Evolutionary conservation across 179 eudicot genomes (phyloP).

Genomic region (Beta corolliflora): DNA sequence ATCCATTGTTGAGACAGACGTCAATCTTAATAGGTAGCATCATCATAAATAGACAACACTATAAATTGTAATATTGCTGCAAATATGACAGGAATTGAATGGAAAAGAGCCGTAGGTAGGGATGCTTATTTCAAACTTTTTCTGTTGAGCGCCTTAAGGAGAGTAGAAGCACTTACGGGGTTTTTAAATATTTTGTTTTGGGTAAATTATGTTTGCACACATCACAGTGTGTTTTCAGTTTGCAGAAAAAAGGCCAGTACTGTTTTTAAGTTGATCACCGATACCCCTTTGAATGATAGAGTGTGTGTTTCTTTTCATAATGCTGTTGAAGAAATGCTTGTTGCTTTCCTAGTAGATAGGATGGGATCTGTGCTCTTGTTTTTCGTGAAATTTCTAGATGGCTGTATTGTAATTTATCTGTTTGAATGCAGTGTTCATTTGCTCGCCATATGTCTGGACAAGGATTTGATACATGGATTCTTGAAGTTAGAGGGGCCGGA

Average conservation of each 20-base stretch:
- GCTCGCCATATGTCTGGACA: conserved; percentile 97
- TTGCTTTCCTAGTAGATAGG: neutral
- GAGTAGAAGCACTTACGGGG: too few species aligned
- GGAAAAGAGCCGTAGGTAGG: neutral
- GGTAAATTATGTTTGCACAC: too few species aligned
- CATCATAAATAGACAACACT: neutral
- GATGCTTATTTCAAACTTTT: too few species aligned
- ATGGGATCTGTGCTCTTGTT: neutral
- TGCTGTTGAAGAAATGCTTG: conserved; percentile 1
- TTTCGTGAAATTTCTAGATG: neutral
- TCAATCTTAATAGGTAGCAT: neutral
- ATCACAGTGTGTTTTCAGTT: neutral
- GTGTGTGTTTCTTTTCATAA: neutral
- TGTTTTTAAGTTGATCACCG: neutral
- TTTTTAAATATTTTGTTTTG: too few species aligned
- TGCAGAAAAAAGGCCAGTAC: neutral
- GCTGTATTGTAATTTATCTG: neutral
- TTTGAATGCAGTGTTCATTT: conserved; percentile 79
- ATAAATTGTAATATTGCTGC: neutral
- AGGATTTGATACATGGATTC: conserved; percentile 99
- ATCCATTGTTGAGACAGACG: neutral
- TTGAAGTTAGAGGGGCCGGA: conserved; percentile 98
- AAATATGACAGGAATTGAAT: neutral
- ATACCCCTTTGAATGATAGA: neutral
- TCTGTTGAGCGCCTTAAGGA: too few species aligned